Percentiles rank a stretch among this genome's conserved stretches.
Evolutionary conservation across 1,284 basidiomycete species (phyloP).

Genomic region (Austroboletus olivaceoglutinosus): DNA sequence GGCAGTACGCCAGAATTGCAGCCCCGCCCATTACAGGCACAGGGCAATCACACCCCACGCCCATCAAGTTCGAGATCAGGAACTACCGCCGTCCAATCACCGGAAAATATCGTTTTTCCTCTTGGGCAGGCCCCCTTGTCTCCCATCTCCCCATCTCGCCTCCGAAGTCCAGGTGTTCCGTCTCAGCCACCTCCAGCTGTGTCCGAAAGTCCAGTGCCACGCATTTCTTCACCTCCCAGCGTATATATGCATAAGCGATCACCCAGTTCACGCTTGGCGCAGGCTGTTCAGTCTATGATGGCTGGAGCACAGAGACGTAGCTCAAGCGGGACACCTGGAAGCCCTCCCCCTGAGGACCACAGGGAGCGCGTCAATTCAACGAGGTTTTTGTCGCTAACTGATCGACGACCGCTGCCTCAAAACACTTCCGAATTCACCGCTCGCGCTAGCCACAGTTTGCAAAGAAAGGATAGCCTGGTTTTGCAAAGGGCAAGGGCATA

Average conservation of each 20-base stretch:
- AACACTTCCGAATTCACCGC: conserved; percentile 16
- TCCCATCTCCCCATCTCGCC: conserved; percentile 17
- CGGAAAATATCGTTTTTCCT: conserved; percentile 9
- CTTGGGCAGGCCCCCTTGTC: conserved; percentile 7
- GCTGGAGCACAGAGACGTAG: conserved; percentile 14
- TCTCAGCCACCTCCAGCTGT: conserved; percentile 13
- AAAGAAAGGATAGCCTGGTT: conserved; percentile 47
- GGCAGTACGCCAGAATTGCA: conserved; percentile 3
- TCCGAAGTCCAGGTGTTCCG: conserved; percentile 16
- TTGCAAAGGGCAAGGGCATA: conserved; percentile 47
- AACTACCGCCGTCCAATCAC: conserved; percentile 1
- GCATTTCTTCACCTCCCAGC: conserved; percentile 2
- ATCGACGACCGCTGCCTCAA: conserved; percentile 11
- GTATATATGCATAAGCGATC: conserved; percentile 10
- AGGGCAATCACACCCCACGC: not conserved
- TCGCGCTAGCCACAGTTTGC: conserved; percentile 19
- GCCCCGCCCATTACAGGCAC: conserved; percentile 1
- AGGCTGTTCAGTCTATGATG: conserved; percentile 26
- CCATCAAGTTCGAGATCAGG: conserved; percentile 3
- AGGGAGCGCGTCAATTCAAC: conserved; percentile 8
- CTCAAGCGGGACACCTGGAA: conserved; percentile 4
- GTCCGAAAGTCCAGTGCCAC: conserved; percentile 16
- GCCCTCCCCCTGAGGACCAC: conserved; percentile 2
- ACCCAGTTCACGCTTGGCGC: conserved; percentile 20
- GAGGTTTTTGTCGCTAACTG: conserved; percentile 15